These are phyloP conservation scores for Aureobasidium sp. DNA, from an alignment of 2,329 filamentous ascomycete genomes.

Conservation along the genomic window DNA sequence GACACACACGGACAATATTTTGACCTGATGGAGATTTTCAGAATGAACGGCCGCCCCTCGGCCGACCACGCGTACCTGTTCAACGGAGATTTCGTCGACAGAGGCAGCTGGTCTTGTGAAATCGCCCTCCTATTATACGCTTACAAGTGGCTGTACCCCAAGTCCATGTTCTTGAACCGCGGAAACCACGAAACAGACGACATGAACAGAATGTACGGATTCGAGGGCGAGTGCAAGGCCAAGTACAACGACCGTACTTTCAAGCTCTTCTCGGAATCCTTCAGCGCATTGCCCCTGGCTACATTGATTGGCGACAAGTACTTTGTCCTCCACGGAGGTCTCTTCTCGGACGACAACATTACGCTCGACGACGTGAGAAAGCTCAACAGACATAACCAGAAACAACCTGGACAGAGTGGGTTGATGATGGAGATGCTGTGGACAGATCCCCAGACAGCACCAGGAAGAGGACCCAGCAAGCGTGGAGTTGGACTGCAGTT, in stretches of 20 bases:
- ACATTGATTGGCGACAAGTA: constrained; percentile 87
- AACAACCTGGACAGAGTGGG: constrained; percentile 85
- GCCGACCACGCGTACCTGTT: constrained; percentile 92
- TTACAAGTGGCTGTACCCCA: constrained; percentile 88
- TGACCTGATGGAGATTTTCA: constrained; percentile 92
- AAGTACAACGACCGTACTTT: constrained; percentile 96
- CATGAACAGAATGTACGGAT: constrained; percentile 98
- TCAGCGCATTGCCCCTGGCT: constrained; percentile 85
- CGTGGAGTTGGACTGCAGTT: constrained; percentile 94
- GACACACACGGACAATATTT: constrained; percentile 97
- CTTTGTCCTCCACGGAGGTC: constrained; percentile 84
- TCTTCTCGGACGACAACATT: constrained; percentile 92
- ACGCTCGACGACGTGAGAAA: constrained; percentile 91
- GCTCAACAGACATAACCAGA: constrained; percentile 80
- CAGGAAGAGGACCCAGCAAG: constrained; percentile 89
- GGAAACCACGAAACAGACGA: constrained; percentile 99
- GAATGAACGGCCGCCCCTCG: constrained; percentile 74
- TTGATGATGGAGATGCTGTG: constrained; percentile 99
- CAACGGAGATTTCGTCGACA: constrained; percentile 97
- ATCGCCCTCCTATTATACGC: constrained; percentile 89
- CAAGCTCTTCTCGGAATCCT: constrained; percentile 96
- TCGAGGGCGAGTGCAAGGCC: constrained; percentile 95
- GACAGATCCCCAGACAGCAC: constrained; percentile 86
- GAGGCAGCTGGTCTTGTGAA: constrained; percentile 97
- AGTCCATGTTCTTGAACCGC: constrained; percentile 84